A percentile compares a stretch with the other conserved stretches of the same genome.
phyloP scores from a whole-genome alignment of 352 stramenopile species.

The Globisporangium paroecandrum region DNA sequence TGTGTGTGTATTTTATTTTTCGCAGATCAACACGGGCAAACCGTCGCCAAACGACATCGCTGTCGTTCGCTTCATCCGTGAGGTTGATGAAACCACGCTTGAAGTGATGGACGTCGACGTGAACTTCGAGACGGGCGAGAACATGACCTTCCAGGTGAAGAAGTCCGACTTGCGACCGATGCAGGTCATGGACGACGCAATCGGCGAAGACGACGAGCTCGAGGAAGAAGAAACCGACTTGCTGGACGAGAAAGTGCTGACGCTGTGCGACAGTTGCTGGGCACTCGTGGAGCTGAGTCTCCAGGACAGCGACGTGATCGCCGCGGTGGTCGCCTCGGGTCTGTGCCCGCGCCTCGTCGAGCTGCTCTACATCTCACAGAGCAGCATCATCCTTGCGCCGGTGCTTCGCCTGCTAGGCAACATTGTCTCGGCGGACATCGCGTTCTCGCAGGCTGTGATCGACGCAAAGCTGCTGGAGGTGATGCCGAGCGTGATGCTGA shows the following conservation, averaged over 20 bases:
- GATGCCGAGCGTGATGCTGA: constrained; percentile 79
- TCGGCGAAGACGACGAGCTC: constrained; percentile 71
- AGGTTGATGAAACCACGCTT: constrained; percentile 68
- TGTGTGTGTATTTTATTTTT: not conserved
- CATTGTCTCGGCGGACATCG: constrained; percentile 79
- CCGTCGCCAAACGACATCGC: constrained; percentile 80
- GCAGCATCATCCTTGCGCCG: constrained; percentile 75
- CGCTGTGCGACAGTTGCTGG: constrained; percentile 84
- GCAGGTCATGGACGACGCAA: constrained; percentile 78
- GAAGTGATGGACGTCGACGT: constrained; percentile 87
- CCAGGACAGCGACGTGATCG: constrained; percentile 63
- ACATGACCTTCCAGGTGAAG: constrained; percentile 70
- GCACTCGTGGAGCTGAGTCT: constrained; percentile 79
- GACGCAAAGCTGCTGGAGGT: constrained; percentile 77
- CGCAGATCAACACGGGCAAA: constrained; percentile 69
- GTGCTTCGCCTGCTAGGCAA: constrained; percentile 77
- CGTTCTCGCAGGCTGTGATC: constrained; percentile 71
- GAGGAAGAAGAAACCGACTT: constrained; percentile 70
- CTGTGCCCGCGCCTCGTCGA: constrained; percentile 76
- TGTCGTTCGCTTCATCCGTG: constrained; percentile 76
- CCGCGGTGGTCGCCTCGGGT: constrained; percentile 52
- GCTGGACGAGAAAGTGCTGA: constrained; percentile 83
- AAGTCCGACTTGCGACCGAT: constrained; percentile 60
- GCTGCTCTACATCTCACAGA: constrained; percentile 81
- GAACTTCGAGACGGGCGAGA: constrained; percentile 86